Base-by-base conservation (phyloP, 768 basidiomycete genomes). In the Butyriboletus loyo region DNA sequence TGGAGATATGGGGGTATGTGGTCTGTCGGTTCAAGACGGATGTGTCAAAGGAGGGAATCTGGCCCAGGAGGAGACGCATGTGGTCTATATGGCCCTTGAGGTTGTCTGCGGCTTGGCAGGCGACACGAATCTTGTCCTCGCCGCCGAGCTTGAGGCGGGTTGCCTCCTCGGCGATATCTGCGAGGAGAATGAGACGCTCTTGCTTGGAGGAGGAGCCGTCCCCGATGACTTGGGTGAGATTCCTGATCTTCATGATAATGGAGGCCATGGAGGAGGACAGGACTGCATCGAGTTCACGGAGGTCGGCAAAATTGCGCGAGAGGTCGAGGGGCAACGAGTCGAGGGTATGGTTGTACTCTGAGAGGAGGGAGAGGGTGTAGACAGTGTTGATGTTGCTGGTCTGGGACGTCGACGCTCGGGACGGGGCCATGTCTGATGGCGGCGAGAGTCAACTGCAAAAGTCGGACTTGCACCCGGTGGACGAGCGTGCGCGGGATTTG, bases 251-350 rank as follows among this genome's bases (percentile, higher is more conserved):
- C 40, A 78, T 61, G 52, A 89, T 92, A 66, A 99, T 87, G 59
- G 81, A 77, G 58, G 83, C 69, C 72, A 96, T 88, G 56, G 92
- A 92, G 39, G 89, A 77, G 60, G 93, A 94, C 60, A 99, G 82
- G 53, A 99, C 97, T 52, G 96, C 97, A 71, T 98, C 97, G 73
- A 99, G 89, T 74, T 99, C 97, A 58, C 94, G 90, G 49, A 99
- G 84, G 78, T 99, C 97, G 11, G 89, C 91, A 70, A 97, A 91
- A 71, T 85, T 87, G 70, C 92, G 86, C 13, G 96, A 96, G 71
- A 99, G 85, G 72, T 97, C 93, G 57, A 89, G 80, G 53, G 96
- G 96, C 50, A 98, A 83, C 21, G 93, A 82, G 75, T 97, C 95
- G 69, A 98, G 87, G 25, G 88, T 86, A 71, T 98, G 93, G 15